phyloP scores from a whole-genome alignment of 805 yeast species.

The Nakazawaea holstii region DNA sequence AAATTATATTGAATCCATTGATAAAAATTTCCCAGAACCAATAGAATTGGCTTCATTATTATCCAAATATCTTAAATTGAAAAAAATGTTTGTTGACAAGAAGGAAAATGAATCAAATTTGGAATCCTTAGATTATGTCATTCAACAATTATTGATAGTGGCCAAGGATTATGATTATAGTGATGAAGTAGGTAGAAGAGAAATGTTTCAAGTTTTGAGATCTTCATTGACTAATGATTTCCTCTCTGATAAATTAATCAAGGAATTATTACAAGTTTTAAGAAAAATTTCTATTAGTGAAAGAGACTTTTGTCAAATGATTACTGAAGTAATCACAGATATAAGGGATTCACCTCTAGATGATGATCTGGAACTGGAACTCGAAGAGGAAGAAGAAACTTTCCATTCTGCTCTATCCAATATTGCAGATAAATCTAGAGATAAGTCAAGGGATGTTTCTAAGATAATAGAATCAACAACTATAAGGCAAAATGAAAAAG shows the following conservation, averaged over 20 bases:
- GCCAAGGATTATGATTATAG: conserved; percentile 75
- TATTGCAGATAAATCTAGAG: conserved; percentile 17
- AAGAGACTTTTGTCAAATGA: conserved; percentile 77
- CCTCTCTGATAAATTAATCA: conserved; percentile 47
- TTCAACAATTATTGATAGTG: conserved; percentile 65
- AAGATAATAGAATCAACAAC: conserved; percentile 22
- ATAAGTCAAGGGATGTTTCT: conserved; percentile 6
- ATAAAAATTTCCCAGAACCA: conserved; percentile 73
- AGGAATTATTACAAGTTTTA: conserved; percentile 58
- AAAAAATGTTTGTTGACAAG: conserved; percentile 22
- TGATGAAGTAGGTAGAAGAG: conserved; percentile 87
- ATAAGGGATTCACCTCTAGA: conserved; percentile 61
- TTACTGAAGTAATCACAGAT: conserved; percentile 83
- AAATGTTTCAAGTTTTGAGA: conserved; percentile 57
- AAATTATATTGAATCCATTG: conserved; percentile 49
- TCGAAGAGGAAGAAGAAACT: conserved; percentile 33
- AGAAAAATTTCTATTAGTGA: conserved; percentile 71
- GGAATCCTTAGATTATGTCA: conserved; percentile 62
- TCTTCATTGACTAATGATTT: conserved; percentile 53
- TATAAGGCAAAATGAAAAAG: conserved; percentile 15
- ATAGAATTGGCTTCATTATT: conserved; percentile 60
- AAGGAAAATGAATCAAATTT: conserved; percentile 24
- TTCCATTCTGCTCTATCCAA: conserved; percentile 42
- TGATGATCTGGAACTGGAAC: conserved; percentile 21
- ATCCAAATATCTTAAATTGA: conserved; percentile 46